Percentiles rank a stretch among this genome's conserved stretches.
phyloP scores from a whole-genome alignment of 2,329 filamentous ascomycete species.

The Pseudogymnoascus sp. region DNA sequence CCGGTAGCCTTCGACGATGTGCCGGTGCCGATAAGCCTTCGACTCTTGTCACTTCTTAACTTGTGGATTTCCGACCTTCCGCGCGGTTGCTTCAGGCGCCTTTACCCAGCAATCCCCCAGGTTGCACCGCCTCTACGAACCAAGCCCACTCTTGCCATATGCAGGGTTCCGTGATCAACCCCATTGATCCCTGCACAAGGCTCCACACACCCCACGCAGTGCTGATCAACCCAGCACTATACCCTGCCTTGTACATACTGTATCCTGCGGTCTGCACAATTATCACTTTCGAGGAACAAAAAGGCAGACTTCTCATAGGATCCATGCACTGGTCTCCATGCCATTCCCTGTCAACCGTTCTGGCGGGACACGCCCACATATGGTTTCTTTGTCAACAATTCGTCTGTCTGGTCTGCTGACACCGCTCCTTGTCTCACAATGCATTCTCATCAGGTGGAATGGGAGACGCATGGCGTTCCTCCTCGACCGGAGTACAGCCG shows the following conservation, averaged over 20 bases:
- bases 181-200: neutral
- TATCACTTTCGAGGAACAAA: neutral
- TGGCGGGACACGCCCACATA: neutral
- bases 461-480: neutral
- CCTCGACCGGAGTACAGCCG: neutral
- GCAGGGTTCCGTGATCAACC: conserved; percentile 2
- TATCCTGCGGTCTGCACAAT: neutral
- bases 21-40: neutral
- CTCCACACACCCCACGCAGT: neutral
- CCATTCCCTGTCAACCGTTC: neutral
- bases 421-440: neutral
- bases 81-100: conserved; percentile 5
- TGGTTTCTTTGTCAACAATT: neutral
- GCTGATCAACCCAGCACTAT: neutral
- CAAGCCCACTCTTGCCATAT: neutral
- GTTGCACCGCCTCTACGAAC: neutral
- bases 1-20: neutral
- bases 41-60: neutral
- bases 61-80: conserved; percentile 2
- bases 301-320: neutral
- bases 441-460: neutral
- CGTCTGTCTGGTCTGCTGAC: neutral
- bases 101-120: neutral
- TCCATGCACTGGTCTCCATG: neutral
- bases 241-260: neutral